phyloP scores from a whole-genome alignment of 768 basidiomycete species.

The Leccinum arenicola region DNA sequence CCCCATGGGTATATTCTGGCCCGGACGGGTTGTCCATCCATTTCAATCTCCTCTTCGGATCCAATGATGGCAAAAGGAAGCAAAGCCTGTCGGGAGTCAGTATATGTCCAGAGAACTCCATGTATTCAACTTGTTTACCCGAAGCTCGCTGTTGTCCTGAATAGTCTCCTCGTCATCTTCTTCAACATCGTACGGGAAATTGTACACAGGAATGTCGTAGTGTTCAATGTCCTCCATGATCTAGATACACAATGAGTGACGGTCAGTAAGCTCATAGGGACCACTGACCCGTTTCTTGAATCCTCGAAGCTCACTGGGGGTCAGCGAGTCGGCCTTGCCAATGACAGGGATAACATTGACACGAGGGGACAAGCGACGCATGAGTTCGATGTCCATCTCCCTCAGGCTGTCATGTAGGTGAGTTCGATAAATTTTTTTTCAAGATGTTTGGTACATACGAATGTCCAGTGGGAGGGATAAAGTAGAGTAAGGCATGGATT shows the following conservation, averaged over 20 bases:
- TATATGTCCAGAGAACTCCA: background rate
- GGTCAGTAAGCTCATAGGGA: background rate
- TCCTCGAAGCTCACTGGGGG: constrained; percentile 85
- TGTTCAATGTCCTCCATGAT: constrained; percentile 99
- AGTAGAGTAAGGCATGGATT: constrained; percentile 94
- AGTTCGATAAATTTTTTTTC: background rate
- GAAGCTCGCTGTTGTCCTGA: constrained; percentile 92
- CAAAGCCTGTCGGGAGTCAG: constrained; percentile 53
- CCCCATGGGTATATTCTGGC: constrained; percentile 99
- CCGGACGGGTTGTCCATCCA: constrained; percentile 87
- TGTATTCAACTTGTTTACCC: constrained; percentile 47
- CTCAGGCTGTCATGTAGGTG: constrained; percentile 55
- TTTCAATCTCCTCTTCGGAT: constrained; percentile 93
- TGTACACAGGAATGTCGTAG: constrained; percentile 97
- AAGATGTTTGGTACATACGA: constrained; percentile 54
- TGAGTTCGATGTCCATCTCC: constrained; percentile 99
- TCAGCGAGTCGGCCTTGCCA: constrained; percentile 95
- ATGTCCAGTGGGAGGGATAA: constrained; percentile 98
- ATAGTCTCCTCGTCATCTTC: constrained; percentile 99
- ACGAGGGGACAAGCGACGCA: constrained; percentile 95
- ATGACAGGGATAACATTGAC: constrained; percentile 99
- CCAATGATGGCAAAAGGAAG: constrained; percentile 98
- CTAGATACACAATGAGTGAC: constrained; percentile 39
- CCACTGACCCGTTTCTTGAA: constrained; percentile 88
- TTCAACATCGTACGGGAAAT: constrained; percentile 99